Conservation (phyloP, 257 asterid species). For the Agastache rugosa region DNA sequence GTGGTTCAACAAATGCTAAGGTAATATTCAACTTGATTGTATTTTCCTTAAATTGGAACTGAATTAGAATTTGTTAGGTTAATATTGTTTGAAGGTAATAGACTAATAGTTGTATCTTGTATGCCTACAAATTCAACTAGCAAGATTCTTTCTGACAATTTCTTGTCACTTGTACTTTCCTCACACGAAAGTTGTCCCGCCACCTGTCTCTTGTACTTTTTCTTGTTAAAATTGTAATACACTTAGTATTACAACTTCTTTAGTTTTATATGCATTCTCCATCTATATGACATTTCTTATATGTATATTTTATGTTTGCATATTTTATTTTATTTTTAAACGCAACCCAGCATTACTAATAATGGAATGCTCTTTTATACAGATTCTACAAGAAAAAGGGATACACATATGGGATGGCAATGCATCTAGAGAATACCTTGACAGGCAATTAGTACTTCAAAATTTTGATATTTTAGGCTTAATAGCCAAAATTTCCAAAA, state of each 20-base stretch:
- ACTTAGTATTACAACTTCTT: neutral
- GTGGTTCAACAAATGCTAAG: slow-evolving; percentile 97
- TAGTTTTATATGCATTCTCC: neutral
- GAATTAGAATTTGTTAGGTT: neutral
- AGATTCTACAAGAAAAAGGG: slow-evolving; percentile 73
- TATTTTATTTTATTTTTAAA: slow-evolving; percentile 3
- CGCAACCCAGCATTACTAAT: neutral
- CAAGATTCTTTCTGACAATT: neutral
- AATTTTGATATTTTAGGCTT: neutral
- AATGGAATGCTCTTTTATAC: slow-evolving; percentile 31
- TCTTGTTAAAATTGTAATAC: neutral
- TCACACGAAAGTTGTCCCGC: neutral
- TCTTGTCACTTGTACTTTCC: neutral
- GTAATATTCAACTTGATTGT: slow-evolving; percentile 43
- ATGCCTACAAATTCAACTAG: slow-evolving; percentile 3
- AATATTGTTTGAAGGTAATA: neutral
- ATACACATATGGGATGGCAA: slow-evolving; percentile 82
- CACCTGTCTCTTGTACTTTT: neutral
- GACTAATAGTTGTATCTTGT: too few species aligned
- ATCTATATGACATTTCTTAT: slow-evolving; percentile 3
- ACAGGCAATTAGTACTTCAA: slow-evolving; percentile 51
- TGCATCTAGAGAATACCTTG: slow-evolving; percentile 80
- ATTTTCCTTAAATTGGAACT: neutral
- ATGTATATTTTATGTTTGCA: neutral
- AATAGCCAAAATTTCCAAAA: slow-evolving; percentile 1